Evolutionary conservation across 2,329 filamentous ascomycete genomes (phyloP), one percentile per base, ranked within the genome.

Genomic region (Penicillium hordei): DNA sequence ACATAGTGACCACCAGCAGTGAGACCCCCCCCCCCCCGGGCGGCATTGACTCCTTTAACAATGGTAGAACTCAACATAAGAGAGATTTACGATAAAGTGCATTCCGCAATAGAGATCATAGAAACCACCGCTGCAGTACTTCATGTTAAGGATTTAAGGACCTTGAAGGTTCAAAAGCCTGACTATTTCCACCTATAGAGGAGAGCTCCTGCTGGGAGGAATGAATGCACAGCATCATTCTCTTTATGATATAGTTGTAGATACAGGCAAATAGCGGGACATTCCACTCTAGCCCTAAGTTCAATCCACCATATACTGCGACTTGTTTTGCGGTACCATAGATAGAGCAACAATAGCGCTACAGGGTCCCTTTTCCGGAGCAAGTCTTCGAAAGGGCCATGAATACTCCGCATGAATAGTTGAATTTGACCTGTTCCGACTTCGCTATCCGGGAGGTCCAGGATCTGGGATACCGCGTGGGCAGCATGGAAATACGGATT

Each of bases 221-320:
- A 44, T 44, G 42, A 5, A 5, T 19, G 25, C 25, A 44, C 9
- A 44, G 25, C 42, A 44, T 17, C 17, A 13, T 29, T 29, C 5
- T 44, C 25, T 29, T n/a, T 29, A 44, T 44, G 42, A 44, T 29
- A 44, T 44, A 44, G 42, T 3, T 36, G 63, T 4, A 80, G 58
- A 43, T 80, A 80, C 13, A 57, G 59, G 55, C 68, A 68, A 42
- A 80, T 80, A n/a, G 77, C 68, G 36, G 75, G 75, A 43, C 74
- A 73, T 62, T 80, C 78, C 36, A 80, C 70, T 51, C 70, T 70
- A 1, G 76, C 75, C 34, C 78, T 69, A 0, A 79, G 67, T 21
- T 72, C 72, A 58, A 80, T 72, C 76, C 76, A 80, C 78, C 78
- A 80, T 59, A 79, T 72, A 64, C 69, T 69, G 17, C 69, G 69